Conservation (phyloP, 2,329 filamentous ascomycete genomes). For the Cladosporium colombiae region DNA sequence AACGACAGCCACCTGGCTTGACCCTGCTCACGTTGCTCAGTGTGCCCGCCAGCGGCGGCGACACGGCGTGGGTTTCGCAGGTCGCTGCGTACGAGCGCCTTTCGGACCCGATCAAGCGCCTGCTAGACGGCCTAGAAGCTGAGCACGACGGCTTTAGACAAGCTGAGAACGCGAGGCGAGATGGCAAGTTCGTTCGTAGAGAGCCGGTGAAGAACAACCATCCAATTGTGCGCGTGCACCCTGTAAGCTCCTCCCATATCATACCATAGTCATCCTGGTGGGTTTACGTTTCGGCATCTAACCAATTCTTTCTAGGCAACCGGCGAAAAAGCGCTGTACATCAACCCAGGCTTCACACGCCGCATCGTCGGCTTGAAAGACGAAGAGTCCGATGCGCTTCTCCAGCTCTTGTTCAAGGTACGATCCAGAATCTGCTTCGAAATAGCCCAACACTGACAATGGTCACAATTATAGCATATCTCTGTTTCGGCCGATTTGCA, state of each 20-base stretch:
- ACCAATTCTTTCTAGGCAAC: not conserved
- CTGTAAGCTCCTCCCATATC: constrained; percentile 37
- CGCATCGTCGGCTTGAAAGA: constrained; percentile 16
- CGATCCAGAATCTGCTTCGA: not conserved
- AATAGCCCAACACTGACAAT: not conserved
- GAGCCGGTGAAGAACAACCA: constrained; percentile 15
- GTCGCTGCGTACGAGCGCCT: constrained; percentile 80
- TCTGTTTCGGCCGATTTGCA: not conserved
- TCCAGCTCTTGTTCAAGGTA: not conserved
- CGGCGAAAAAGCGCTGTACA: constrained; percentile 11
- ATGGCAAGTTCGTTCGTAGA: constrained; percentile 17
- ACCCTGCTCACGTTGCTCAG: constrained; percentile 88
- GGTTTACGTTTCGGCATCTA: not conserved
- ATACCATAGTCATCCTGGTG: constrained; percentile 60
- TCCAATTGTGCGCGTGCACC: constrained; percentile 5
- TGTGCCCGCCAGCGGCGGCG: constrained; percentile 74
- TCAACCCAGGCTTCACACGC: constrained; percentile 18
- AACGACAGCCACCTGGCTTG: constrained; percentile 82
- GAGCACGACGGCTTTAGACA: constrained; percentile 69
- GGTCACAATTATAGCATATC: not conserved
- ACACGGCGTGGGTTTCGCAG: constrained; percentile 79
- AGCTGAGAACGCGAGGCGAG: constrained; percentile 7
- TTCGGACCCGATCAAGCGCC: constrained; percentile 74
- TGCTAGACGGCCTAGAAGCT: constrained; percentile 77
- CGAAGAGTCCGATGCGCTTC: constrained; percentile 10